Evolutionary conservation across 2,329 filamentous ascomycete species (phyloP).

Genomic region (Plenodomus lindquistii): DNA sequence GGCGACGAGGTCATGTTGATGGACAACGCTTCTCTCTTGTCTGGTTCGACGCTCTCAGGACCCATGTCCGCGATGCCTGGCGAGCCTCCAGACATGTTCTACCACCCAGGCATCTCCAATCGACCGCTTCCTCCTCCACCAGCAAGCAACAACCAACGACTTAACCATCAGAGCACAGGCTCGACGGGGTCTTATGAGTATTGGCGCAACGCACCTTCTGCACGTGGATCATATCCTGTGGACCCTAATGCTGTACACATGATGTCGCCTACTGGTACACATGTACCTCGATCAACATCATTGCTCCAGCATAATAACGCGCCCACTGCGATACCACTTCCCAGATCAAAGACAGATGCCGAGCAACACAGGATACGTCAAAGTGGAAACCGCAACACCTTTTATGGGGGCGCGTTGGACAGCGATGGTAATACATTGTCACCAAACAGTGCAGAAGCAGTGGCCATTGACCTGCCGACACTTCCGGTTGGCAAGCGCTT

Average conservation of each 20-base stretch:
- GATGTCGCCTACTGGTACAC: constrained; percentile 35
- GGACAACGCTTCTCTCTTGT: constrained; percentile 36
- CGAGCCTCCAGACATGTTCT: constrained; percentile 89
- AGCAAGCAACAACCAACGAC: constrained; percentile 57
- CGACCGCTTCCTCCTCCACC: constrained; percentile 67
- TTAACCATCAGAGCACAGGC: constrained; percentile 41
- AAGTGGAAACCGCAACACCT: constrained; percentile 37
- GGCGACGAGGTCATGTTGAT: constrained; percentile 71
- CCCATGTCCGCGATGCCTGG: constrained; percentile 42
- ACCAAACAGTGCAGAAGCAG: constrained; percentile 48
- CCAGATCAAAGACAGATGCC: constrained; percentile 91
- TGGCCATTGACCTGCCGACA: constrained; percentile 80
- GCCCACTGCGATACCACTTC: constrained; percentile 78
- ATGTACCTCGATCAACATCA: constrained; percentile 57
- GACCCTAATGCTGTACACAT: constrained; percentile 37
- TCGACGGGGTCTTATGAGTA: constrained; percentile 52
- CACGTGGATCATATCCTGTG: constrained; percentile 36
- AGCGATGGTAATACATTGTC: constrained; percentile 62
- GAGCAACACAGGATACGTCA: constrained; percentile 61
- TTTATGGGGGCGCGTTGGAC: constrained; percentile 39
- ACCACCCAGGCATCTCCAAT: constrained; percentile 77
- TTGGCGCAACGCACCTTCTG: constrained; percentile 39
- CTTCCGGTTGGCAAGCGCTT: constrained; percentile 82
- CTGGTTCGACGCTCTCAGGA: constrained; percentile 27
- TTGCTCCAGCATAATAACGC: constrained; percentile 80